A percentile compares a stretch with the other conserved stretches of the same genome.
Evolutionary conservation across 2,329 filamentous ascomycete genomes (phyloP).

Genomic region (Colletotrichum godetiae): DNA sequence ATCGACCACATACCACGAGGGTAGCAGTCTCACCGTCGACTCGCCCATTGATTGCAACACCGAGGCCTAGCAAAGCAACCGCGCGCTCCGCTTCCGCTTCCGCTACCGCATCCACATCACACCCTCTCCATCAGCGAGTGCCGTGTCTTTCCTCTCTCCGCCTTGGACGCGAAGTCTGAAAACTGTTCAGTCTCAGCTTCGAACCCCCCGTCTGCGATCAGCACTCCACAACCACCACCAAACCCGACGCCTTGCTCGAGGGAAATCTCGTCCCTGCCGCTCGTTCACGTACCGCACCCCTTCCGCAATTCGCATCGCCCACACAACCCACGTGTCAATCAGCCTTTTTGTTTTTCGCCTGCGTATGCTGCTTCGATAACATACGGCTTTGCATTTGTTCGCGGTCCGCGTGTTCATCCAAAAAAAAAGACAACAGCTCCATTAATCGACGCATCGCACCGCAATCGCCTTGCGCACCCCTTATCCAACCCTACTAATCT

Average conservation of each 20-base stretch:
- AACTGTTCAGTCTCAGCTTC: slow-evolving; percentile 21
- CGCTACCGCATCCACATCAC: slow-evolving; percentile 1
- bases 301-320: slow-evolving; percentile 27
- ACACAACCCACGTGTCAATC: background rate
- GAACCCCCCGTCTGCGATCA: slow-evolving; percentile 14
- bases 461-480: background rate
- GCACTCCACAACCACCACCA: slow-evolving; percentile 1
- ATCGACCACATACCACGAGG: background rate
- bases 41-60: background rate
- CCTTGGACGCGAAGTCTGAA: slow-evolving; percentile 23
- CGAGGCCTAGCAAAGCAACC: slow-evolving; percentile 25
- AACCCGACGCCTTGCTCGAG: slow-evolving; percentile 29
- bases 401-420: slow-evolving; percentile 27
- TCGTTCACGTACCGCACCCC: slow-evolving; percentile 31
- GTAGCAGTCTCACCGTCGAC: background rate
- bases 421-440: background rate
- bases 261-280: slow-evolving; percentile 35
- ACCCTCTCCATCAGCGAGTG: slow-evolving; percentile 7
- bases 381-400: slow-evolving; percentile 30
- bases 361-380: slow-evolving; percentile 15
- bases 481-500: slow-evolving; percentile 19
- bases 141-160: background rate
- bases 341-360: background rate
- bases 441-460: slow-evolving; percentile 7
- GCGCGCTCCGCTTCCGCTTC: slow-evolving; percentile 3